These are phyloP conservation scores for Hirschfeldia incana DNA, from an alignment of 345 rosid species.

Conservation along the genomic window DNA sequence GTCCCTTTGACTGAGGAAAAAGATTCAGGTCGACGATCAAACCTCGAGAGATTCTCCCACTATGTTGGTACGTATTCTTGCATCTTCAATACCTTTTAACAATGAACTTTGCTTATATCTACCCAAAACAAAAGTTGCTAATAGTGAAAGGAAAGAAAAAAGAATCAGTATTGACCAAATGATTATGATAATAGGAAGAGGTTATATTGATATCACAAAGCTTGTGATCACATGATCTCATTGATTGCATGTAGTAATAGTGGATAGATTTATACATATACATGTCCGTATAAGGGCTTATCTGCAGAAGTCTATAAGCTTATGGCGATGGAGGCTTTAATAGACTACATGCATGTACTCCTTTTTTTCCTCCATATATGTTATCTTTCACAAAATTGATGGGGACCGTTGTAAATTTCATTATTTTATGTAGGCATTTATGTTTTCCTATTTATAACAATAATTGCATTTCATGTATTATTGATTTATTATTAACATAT, in stretches of 20 bases:
- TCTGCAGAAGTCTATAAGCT: neutral
- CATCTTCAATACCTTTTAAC: neutral
- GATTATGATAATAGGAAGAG: neutral
- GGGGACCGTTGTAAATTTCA: neutral
- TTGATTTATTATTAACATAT: neutral
- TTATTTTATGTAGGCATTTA: neutral
- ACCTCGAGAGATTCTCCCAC: conserved; percentile 74
- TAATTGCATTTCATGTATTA: neutral
- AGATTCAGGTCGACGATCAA: conserved; percentile 54
- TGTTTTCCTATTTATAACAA: neutral
- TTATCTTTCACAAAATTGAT: neutral
- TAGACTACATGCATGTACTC: neutral
- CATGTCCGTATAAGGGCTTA: neutral
- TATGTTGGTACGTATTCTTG: conserved; percentile 60
- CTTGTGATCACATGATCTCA: neutral
- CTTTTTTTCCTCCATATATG: neutral
- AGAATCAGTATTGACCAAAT: neutral
- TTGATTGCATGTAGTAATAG: neutral
- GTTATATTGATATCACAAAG: neutral
- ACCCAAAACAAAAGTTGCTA: neutral
- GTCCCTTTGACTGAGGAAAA: conserved; percentile 49
- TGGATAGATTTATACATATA: neutral
- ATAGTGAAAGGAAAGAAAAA: neutral
- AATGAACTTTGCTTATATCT: neutral
- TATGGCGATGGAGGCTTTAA: neutral